Evolutionary conservation across 2,329 filamentous ascomycete species (phyloP).

Genomic region (Nothopassalora personata): DNA sequence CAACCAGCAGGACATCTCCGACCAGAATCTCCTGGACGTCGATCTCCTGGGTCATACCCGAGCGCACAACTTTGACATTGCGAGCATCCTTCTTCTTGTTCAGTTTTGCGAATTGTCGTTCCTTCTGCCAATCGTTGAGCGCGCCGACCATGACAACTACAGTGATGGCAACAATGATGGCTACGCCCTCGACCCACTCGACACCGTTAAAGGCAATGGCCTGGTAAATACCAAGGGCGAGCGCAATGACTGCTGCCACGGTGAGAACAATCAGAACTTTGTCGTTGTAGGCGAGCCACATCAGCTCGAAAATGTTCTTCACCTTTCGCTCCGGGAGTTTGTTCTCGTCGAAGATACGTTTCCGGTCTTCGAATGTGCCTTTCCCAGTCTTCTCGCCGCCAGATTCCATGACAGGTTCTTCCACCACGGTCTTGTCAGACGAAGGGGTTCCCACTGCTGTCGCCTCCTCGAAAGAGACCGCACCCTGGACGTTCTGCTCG

Average conservation of each 20-base stretch:
- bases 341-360: constrained; percentile 65
- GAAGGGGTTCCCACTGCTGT: constrained; percentile 24
- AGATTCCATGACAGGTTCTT: constrained; percentile 20
- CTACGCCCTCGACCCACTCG: constrained; percentile 78
- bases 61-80: constrained; percentile 69
- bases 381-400: constrained; percentile 9
- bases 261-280: constrained; percentile 70
- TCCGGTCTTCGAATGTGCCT: constrained; percentile 55
- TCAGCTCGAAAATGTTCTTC: constrained; percentile 64
- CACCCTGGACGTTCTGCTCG: constrained; percentile 59
- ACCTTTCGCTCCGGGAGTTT: constrained; percentile 63
- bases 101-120: constrained; percentile 72
- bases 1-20: constrained; percentile 67
- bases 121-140: constrained; percentile 78
- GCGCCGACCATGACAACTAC: constrained; percentile 73
- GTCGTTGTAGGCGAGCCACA: constrained; percentile 80
- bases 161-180: constrained; percentile 69
- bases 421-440: constrained; percentile 25
- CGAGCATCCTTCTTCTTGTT: constrained; percentile 76
- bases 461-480: constrained; percentile 64
- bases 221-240: constrained; percentile 70
- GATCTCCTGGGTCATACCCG: constrained; percentile 63
- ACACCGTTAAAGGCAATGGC: constrained; percentile 52
- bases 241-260: constrained; percentile 65
- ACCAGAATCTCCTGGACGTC: constrained; percentile 67